Conservation (phyloP, 768 basidiomycete species). For the Saitozyma sp. region DNA sequence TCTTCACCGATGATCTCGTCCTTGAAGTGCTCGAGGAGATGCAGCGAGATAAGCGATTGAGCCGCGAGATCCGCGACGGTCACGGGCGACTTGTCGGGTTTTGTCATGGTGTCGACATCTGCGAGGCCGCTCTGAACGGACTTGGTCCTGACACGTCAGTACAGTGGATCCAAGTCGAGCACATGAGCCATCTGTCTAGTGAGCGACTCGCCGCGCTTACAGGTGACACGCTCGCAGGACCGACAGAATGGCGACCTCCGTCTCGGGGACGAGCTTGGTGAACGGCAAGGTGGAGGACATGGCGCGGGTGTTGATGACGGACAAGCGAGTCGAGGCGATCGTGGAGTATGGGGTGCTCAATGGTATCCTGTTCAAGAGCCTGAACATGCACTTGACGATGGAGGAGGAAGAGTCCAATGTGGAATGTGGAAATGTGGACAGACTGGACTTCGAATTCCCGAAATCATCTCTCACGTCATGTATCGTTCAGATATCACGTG, state of each 20-base stretch:
- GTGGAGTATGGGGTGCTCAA: too few relatives aligned
- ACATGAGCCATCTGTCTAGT: not conserved
- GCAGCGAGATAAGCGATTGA: constrained; percentile 83
- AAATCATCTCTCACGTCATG: too few relatives aligned
- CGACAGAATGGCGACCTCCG: constrained; percentile 77
- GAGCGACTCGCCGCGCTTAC: constrained; percentile 19
- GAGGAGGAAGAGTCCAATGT: too few relatives aligned
- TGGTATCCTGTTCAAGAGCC: too few relatives aligned
- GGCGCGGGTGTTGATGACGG: not conserved
- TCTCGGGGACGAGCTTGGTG: constrained; percentile 64
- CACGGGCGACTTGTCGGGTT: constrained; percentile 88
- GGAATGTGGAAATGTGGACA: too few relatives aligned
- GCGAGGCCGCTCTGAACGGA: constrained; percentile 83
- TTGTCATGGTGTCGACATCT: constrained; percentile 79
- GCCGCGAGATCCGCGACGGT: constrained; percentile 93
- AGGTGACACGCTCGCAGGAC: constrained; percentile 82
- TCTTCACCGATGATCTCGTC: constrained; percentile 94
- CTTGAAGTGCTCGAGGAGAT: constrained; percentile 76
- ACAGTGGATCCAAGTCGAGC: constrained; percentile 3
- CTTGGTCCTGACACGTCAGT: constrained; percentile 57
- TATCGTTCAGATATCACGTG: too few relatives aligned
- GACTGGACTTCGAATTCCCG: too few relatives aligned
- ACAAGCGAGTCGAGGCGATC: too few relatives aligned
- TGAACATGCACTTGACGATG: too few relatives aligned
- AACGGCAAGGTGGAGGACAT: constrained; percentile 38